Percentiles rank a stretch among this genome's conserved stretches.
Conservation (phyloP, 768 basidiomycete species). For the Phaeolepiota aurea region DNA sequence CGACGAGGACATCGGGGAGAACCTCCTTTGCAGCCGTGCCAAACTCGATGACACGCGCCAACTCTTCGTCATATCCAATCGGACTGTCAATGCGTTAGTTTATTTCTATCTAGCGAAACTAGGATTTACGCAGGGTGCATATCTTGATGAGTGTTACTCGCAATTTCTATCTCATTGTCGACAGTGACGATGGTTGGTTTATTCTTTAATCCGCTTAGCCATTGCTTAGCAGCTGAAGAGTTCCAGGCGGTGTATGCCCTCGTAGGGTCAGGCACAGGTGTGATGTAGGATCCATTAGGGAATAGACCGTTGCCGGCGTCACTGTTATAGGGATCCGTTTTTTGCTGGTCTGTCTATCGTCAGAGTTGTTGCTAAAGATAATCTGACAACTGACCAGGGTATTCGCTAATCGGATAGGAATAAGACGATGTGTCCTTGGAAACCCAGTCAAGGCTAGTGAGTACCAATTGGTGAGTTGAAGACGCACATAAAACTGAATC, state of each 20-base stretch:
- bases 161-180: conserved; percentile 54
- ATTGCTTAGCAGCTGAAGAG: conserved; percentile 28
- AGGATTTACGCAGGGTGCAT: conserved; percentile 40
- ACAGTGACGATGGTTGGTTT: conserved; percentile 40
- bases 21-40: conserved; percentile 33
- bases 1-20: conserved; percentile 33
- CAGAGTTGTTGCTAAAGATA: not conserved
- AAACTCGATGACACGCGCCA: conserved; percentile 33
- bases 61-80: conserved; percentile 44
- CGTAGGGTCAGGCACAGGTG: conserved; percentile 29
- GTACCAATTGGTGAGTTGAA: not conserved
- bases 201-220: conserved; percentile 36
- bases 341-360: conserved; percentile 24
- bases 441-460: conserved; percentile 46
- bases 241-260: conserved; percentile 41
- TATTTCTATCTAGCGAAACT: not conserved
- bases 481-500: not conserved
- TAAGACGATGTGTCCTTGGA: conserved; percentile 45
- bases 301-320: conserved; percentile 42
- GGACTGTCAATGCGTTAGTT: conserved; percentile 16
- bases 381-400: conserved; percentile 26
- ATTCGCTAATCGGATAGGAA: conserved; percentile 35
- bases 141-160: conserved; percentile 43
- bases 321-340: conserved; percentile 37
- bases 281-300: conserved; percentile 37